These are phyloP conservation scores for Yarrowia sp. DNA, from an alignment of 805 yeast genomes.

Conservation along the genomic window DNA sequence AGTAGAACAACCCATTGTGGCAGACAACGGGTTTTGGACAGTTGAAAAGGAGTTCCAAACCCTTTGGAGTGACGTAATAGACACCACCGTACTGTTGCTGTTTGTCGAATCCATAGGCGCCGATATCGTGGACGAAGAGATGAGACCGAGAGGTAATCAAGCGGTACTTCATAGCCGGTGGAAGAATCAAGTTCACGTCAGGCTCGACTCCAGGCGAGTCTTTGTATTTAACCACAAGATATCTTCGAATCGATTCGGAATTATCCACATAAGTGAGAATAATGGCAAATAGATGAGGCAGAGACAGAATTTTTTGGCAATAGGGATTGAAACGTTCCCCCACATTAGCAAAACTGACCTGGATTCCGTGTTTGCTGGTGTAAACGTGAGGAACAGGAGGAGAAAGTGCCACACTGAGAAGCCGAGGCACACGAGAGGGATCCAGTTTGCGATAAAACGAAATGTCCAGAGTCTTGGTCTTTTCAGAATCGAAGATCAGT, in stretches of 20 bases:
- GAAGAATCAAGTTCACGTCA: neutral
- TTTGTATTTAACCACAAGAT: neutral
- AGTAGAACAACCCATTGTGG: neutral
- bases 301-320: slow-evolving; percentile 1
- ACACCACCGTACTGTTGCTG: neutral
- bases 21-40: neutral
- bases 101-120: neutral
- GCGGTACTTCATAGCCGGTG: neutral
- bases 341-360: neutral
- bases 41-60: neutral
- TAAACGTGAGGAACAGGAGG: neutral
- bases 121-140: neutral
- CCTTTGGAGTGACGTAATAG: neutral
- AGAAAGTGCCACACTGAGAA: neutral
- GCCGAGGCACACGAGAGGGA: no score
- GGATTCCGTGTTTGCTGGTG: slow-evolving; percentile 19
- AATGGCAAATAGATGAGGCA: slow-evolving; percentile 13
- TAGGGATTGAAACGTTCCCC: neutral
- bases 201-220: neutral
- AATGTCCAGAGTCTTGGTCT: neutral
- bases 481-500: neutral
- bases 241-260: neutral
- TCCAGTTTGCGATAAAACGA: neutral
- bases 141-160: neutral
- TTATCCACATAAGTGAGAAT: neutral